Evolutionary conservation across 306 rosid species (phyloP).

Genomic region (Sindora glabra): DNA sequence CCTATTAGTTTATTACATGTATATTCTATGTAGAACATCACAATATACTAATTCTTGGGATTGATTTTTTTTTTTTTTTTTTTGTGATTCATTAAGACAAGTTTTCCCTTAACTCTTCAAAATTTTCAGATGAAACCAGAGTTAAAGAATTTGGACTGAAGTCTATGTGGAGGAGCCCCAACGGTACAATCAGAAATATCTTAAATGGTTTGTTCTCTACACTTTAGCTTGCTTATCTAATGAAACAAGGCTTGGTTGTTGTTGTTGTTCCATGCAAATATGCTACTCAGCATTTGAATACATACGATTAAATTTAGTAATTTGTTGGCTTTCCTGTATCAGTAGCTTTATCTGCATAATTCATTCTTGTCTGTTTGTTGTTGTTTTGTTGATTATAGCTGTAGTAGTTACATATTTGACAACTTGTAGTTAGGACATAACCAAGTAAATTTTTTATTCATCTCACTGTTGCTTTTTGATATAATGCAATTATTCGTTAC

Average conservation of each 20-base stretch:
- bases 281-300: too few relatives aligned
- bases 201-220: slow-evolving; percentile 78
- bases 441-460: background rate
- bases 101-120: background rate
- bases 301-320: slow-evolving; percentile 1
- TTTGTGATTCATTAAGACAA: background rate
- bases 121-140: slow-evolving; percentile 80
- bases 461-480: background rate
- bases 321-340: background rate
- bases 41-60: too few relatives aligned
- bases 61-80: background rate
- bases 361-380: background rate
- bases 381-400: background rate
- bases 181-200: slow-evolving; percentile 91
- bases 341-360: background rate
- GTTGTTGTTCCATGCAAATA: too few relatives aligned
- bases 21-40: background rate
- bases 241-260: too few relatives aligned
- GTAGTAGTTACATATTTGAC: background rate
- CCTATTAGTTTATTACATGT: background rate
- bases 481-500: background rate
- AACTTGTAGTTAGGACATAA: background rate
- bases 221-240: too few relatives aligned
- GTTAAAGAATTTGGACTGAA: slow-evolving; percentile 90
- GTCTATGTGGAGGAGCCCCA: slow-evolving; percentile 99